Evolutionary conservation across 2,329 filamentous ascomycete genomes (phyloP), one percentile per base, ranked within the genome.

Genomic region (Fusarium hainanense): DNA sequence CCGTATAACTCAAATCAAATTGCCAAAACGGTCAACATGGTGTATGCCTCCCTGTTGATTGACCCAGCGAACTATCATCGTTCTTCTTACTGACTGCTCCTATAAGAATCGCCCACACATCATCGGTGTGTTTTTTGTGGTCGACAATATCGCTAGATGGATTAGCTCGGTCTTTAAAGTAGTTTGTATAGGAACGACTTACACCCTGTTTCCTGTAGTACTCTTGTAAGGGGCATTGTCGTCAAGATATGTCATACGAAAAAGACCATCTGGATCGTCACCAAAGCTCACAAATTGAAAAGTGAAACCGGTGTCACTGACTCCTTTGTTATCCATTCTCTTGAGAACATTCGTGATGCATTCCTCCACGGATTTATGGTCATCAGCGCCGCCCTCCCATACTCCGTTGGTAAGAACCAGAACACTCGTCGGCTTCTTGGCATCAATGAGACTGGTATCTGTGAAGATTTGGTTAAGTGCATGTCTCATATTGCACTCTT

Each of bases 271-370:
- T 11, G n/a, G 23, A 21, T 67, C 34, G 4, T 64, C 37, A 1
- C 66, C 68, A 18, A 69, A 70, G 8, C 62, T 69, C 11, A 70
- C 52, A 16, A 70, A 70, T 12, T 70, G 68, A 4, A 70, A 60
- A 4, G 34, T 30, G 3, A 70, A 61, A 2, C 32, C 37, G 0
- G 66, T 67, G 5, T 55, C 44, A 0, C 18, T 23, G 10, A 69
- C 30, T 0, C 28, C 16, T 4, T 25, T 58, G 0, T 42, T 5
- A 1, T 43, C 21, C 62, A 66, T 69, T 2, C 14, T 44, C 2
- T 5, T 46, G 3, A 67, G 40, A 3, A 67, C 23, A 5, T n/a
- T 54, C 6, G 32, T 7, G 30, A 70, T 60, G 5, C 28, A 23
- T 4, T 23, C 21, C 4, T 23, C 21, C 4, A 23, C 21, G 4